A percentile compares a stretch with the other conserved stretches of the same genome.
Evolutionary conservation across 208 protist species (phyloP).

Genomic region (Trypanosoma cruzi): DNA sequence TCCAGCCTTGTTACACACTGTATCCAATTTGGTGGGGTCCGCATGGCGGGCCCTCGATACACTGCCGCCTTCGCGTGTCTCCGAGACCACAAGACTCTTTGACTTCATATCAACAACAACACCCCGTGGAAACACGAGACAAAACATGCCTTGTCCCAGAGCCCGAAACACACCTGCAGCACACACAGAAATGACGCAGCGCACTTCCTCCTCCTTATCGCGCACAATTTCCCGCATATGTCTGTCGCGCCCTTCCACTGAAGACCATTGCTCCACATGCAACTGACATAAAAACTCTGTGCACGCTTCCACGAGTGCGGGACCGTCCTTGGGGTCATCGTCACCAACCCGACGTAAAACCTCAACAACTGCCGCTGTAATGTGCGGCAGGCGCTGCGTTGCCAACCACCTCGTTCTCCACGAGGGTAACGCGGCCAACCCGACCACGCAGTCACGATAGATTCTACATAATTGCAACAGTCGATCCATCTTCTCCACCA

Average conservation of each 20-base stretch:
- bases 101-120: conserved; percentile 10
- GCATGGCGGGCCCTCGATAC: background rate
- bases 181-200: conserved; percentile 40
- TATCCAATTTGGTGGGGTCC: background rate
- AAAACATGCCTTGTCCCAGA: conserved; percentile 38
- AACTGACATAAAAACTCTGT: conserved; percentile 27
- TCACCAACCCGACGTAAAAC: conserved; percentile 33
- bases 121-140: conserved; percentile 32
- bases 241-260: conserved; percentile 15
- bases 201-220: conserved; percentile 73
- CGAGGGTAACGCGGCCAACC: conserved; percentile 38
- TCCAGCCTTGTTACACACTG: background rate
- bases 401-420: conserved; percentile 78
- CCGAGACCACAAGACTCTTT: background rate
- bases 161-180: conserved; percentile 37
- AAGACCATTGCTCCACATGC: conserved; percentile 27
- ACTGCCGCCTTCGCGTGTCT: background rate
- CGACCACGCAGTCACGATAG: conserved; percentile 45
- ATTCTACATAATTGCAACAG: conserved; percentile 35
- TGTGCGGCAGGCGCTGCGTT: conserved; percentile 43
- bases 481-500: conserved; percentile 6
- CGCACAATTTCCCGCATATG: conserved; percentile 14
- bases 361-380: conserved; percentile 44
- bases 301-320: conserved; percentile 22
- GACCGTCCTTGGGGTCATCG: conserved; percentile 12